These are phyloP conservation scores for Sclerospora graminicola DNA, from an alignment of 352 stramenopile species.

Conservation along the genomic window DNA sequence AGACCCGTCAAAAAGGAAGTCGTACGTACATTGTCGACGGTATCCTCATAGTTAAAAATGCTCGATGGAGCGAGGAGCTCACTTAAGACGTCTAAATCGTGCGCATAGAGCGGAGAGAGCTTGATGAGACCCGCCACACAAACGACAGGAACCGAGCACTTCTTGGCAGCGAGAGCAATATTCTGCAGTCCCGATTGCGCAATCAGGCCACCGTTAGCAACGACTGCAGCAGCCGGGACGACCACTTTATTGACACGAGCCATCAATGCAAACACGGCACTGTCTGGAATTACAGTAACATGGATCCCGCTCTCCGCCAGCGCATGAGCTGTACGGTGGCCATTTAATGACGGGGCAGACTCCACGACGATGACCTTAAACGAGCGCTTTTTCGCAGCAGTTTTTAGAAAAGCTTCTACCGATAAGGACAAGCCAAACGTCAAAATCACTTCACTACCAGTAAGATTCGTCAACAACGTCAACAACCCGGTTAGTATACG, in stretches of 20 bases:
- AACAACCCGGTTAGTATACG: too few species aligned
- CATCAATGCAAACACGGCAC: conserved; percentile 96
- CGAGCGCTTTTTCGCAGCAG: conserved; percentile 84
- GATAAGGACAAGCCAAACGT: conserved; percentile 91
- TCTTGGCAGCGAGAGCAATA: conserved; percentile 91
- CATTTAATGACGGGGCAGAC: conserved; percentile 88
- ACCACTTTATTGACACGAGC: conserved; percentile 96
- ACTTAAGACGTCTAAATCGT: conserved; percentile 95
- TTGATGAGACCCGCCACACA: conserved; percentile 96
- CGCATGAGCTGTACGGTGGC: conserved; percentile 82
- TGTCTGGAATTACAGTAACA: conserved; percentile 95
- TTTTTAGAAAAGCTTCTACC: conserved; percentile 87
- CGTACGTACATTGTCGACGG: conserved; percentile 68
- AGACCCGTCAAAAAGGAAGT: background rate
- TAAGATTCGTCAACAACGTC: too few species aligned
- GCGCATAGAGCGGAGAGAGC: conserved; percentile 95
- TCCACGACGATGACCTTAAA: conserved; percentile 95
- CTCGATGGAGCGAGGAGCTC: conserved; percentile 81
- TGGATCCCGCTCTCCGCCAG: conserved; percentile 88
- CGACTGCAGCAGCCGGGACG: conserved; percentile 91
- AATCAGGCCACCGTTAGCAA: conserved; percentile 96
- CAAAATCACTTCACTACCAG: conserved; percentile 94
- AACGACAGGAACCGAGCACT: conserved; percentile 95
- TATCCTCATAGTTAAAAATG: conserved; percentile 88
- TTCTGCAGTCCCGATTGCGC: conserved; percentile 92